Evolutionary conservation across 2,329 filamentous ascomycete species (phyloP), one percentile per base, ranked within the genome.

Genomic region (Talaromyces piceae): DNA sequence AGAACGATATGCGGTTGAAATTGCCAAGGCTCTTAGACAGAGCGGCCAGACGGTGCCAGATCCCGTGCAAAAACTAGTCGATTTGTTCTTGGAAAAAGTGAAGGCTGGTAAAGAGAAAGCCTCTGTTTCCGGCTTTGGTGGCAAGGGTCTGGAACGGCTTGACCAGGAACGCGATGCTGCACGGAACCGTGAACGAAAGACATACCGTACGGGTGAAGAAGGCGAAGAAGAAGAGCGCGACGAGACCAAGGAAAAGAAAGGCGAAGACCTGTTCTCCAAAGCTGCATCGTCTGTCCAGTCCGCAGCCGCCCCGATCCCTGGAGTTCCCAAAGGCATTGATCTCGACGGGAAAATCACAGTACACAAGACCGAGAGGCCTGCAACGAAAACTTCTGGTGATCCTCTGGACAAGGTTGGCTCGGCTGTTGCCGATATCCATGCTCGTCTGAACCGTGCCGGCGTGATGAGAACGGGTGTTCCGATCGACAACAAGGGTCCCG

Each of bases 401-500:
- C 80, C 87, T 16, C 77, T 95, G 56, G 89, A 94, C 70, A 88
- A 87, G 73, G 91, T 93, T 53, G 86, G 86, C 54, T 88, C 87
- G n/a, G 91, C 91, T 4, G 90, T 93, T 60, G 89, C 85, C 60
- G 87, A 86, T 67, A 95, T 98, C 72, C 91, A 95, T 68, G 85
- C 84, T 55, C 89, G 93, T 58, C 79, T 98, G 33, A 91, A 88
- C 63, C 88, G 89, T 60, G 88, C 89, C 28, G 91, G 91, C 30
- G 87, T 93, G 66, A 84, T 96, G 61, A 86, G 93, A 54, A 86
- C 88, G 3, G 93, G 93, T 12, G 91, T 95, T 55, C 90, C 93
- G 6, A 94, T 96, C 65, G 93, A 98, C 74, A 98, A 98, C 74
- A 96, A 96, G 70, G 93, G 93, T 1, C 93, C 93, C 0, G 93